These are phyloP conservation scores for Torulaspora pretoriensis DNA, from an alignment of 1,139 yeast genomes.

Conservation along the genomic window DNA sequence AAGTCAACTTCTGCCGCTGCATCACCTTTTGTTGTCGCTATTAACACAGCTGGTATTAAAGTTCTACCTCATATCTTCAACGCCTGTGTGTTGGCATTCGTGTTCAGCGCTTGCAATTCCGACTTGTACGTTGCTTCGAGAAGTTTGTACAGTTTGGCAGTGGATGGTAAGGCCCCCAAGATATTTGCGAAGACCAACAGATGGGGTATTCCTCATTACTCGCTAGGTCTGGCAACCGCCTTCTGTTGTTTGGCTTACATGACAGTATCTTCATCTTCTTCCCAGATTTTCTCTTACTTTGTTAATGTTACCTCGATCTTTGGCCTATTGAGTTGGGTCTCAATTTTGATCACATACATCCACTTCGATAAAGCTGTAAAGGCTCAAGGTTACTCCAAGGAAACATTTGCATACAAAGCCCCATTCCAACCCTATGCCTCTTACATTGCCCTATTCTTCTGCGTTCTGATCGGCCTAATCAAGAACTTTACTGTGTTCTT, in stretches of 20 bases:
- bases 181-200: constrained; percentile 56
- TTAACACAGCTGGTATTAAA: constrained; percentile 56
- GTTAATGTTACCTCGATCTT: constrained; percentile 68
- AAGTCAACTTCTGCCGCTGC: constrained; percentile 58
- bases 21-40: constrained; percentile 71
- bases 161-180: constrained; percentile 60
- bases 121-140: constrained; percentile 69
- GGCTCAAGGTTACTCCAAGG: constrained; percentile 55
- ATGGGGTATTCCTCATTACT: constrained; percentile 59
- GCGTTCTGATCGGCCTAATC: constrained; percentile 56
- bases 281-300: constrained; percentile 59
- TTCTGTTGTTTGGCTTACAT: constrained; percentile 61
- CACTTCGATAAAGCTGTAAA: constrained; percentile 60
- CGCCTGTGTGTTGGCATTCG: constrained; percentile 63
- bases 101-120: constrained; percentile 70
- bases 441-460: constrained; percentile 52
- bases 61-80: constrained; percentile 64
- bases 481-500: constrained; percentile 74
- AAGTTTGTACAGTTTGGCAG: constrained; percentile 59
- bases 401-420: constrained; percentile 52
- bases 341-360: constrained; percentile 58
- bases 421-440: constrained; percentile 68
- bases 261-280: constrained; percentile 52
- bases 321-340: constrained; percentile 67
- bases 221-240: constrained; percentile 43